Conservation (phyloP, 202 grass and related monocot genomes). For the Zizania palustris region DNA sequence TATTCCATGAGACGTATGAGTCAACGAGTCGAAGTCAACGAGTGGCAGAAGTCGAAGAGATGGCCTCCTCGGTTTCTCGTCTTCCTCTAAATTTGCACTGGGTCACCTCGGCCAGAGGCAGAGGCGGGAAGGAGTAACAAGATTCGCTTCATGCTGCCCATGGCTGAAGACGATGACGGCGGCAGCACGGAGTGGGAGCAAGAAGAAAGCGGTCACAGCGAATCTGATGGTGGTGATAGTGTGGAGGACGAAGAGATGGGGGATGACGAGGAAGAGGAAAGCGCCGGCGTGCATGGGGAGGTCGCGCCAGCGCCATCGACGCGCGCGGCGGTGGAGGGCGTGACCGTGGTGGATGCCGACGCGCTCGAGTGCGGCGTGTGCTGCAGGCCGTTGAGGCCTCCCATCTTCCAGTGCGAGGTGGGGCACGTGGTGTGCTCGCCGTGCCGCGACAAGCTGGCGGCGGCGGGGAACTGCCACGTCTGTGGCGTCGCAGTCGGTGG, state of each 20-base stretch:
- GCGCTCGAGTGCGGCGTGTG: conserved; percentile 3
- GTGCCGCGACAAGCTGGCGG: background rate
- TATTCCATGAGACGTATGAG: no score
- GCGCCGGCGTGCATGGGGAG: background rate
- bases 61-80: no score
- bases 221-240: background rate
- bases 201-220: background rate
- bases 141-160: background rate
- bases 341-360: background rate
- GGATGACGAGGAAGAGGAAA: background rate
- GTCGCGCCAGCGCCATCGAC: background rate
- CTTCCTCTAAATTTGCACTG: no score
- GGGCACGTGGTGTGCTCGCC: conserved; percentile 25
- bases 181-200: background rate
- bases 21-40: no score
- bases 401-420: conserved; percentile 24
- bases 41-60: no score
- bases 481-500: background rate
- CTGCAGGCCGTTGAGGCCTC: conserved; percentile 1
- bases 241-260: background rate
- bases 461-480: conserved; percentile 3
- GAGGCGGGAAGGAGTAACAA: background rate
- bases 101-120: no score
- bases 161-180: no score
- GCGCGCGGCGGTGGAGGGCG: background rate